Evolutionary conservation across 208 protist genomes (phyloP), one percentile per base, ranked within the genome.

Genomic region (Leishmania tropica): DNA sequence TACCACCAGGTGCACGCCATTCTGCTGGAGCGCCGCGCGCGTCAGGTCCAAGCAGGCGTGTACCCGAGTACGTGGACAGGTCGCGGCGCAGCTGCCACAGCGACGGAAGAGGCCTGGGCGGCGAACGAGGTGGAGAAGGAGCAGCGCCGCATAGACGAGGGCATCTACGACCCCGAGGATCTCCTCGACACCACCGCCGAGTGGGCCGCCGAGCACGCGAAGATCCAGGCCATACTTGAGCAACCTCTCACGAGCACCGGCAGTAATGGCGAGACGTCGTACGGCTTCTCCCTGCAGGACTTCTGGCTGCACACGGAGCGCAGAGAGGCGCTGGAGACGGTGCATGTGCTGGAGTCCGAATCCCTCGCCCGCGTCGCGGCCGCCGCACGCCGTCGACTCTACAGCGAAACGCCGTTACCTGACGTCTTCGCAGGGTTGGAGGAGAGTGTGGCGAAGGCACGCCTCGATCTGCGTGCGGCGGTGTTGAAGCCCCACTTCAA

Each of bases 301-400:
- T 95, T 96, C 68, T 97, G 95, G 93, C 73, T 81, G 64, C 85
- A 97, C 88, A 92, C 90, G 31, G 80, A 94, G 35, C 91, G 95
- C 47, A 88, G 88, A 47, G 93, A 97, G 79, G 93, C 86, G 42
- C 70, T 97, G 54, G 92, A 96, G 85, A 96, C 92, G 53, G 67
- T 91, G 75, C 95, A 97, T 82, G 87, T 96, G 56, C 76, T 92
- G 58, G 87, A 89, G 80, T 88, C 92, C 45, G 86, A 90, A 54
- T 81, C 83, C 31, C 86, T 96, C 40, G 78, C 83, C 28, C 71
- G 71, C 24, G 83, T 96, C 13, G 90, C 86, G 48, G 93, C 92
- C 0, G 92, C 92, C 7, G 91, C 92, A 64, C 85, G 85, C 21
- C 80, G 80, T n/a, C 79, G 78, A 48, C 77, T 97, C n/a, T 91